Conservation (phyloP, 805 yeast species). For the Saturnispora bothae region DNA sequence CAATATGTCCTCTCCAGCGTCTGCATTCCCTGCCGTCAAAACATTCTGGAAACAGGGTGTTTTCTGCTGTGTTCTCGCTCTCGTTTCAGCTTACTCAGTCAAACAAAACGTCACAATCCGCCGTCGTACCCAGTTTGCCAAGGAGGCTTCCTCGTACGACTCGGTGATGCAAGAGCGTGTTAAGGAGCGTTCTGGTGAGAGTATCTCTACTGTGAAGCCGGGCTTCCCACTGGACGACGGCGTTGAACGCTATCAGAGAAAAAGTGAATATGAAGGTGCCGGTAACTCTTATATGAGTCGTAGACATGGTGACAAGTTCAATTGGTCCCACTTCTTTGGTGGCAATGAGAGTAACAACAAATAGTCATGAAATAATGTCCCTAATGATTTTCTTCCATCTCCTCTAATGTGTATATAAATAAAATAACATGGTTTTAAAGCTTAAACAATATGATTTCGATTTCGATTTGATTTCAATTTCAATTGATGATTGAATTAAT, state of each 20-base stretch:
- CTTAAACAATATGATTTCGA: no score
- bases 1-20: constrained; percentile 7
- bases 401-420: no score
- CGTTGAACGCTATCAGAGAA: constrained; percentile 35
- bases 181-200: constrained; percentile 13
- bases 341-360: constrained; percentile 8
- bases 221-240: constrained; percentile 27
- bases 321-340: constrained; percentile 12
- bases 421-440: background rate
- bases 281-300: constrained; percentile 48
- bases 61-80: constrained; percentile 21
- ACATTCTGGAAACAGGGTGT: constrained; percentile 26
- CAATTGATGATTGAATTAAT: no score
- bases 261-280: constrained; percentile 59
- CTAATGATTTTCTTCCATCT: no score
- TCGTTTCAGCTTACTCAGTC: constrained; percentile 26
- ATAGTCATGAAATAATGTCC: background rate
- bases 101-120: constrained; percentile 28
- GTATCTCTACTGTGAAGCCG: constrained; percentile 23
- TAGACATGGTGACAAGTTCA: constrained; percentile 28
- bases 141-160: constrained; percentile 27
- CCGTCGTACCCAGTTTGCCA: constrained; percentile 25
- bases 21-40: constrained; percentile 19
- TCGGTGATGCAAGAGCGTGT: constrained; percentile 19
- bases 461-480: no score